These are phyloP conservation scores for Camelina sativa DNA, from an alignment of 345 rosid species.

Conservation along the genomic window DNA sequence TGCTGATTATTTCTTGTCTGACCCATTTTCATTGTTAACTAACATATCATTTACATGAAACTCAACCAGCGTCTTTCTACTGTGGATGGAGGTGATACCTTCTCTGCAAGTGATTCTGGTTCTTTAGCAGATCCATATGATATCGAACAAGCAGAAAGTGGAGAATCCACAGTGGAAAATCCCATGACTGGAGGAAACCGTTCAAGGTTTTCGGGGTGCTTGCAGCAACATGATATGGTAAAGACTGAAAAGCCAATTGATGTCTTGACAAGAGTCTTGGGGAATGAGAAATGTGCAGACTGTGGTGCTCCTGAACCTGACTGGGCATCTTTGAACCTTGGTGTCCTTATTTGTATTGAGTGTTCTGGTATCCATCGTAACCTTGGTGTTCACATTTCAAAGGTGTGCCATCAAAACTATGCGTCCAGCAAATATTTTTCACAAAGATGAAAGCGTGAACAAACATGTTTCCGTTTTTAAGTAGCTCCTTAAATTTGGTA, in stretches of 20 bases:
- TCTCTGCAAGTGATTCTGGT: constrained; percentile 52
- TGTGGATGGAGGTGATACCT: constrained; percentile 51
- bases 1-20: constrained; percentile 31
- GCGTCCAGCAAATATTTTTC: constrained; percentile 10
- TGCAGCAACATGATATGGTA: constrained; percentile 49
- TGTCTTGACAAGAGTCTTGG: constrained; percentile 61
- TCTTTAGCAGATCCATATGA: constrained; percentile 55
- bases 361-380: constrained; percentile 86
- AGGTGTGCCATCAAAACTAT: constrained; percentile 51
- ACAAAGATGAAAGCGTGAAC: constrained; percentile 4
- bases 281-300: constrained; percentile 79
- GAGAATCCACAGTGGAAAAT: constrained; percentile 47
- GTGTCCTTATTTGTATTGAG: constrained; percentile 76
- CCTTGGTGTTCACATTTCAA: constrained; percentile 83
- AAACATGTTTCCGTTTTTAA: not conserved
- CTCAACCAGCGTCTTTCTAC: constrained; percentile 56
- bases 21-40: not conserved
- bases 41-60: constrained; percentile 26
- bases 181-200: constrained; percentile 52
- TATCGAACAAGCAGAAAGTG: constrained; percentile 48
- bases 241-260: constrained; percentile 69
- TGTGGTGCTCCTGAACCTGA: constrained; percentile 84
- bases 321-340: constrained; percentile 85
- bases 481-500: not conserved
- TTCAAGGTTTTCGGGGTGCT: constrained; percentile 50